phyloP scores from a whole-genome alignment of 371 early-diverging fungal genomes.

The Apophysomyces sp. region DNA sequence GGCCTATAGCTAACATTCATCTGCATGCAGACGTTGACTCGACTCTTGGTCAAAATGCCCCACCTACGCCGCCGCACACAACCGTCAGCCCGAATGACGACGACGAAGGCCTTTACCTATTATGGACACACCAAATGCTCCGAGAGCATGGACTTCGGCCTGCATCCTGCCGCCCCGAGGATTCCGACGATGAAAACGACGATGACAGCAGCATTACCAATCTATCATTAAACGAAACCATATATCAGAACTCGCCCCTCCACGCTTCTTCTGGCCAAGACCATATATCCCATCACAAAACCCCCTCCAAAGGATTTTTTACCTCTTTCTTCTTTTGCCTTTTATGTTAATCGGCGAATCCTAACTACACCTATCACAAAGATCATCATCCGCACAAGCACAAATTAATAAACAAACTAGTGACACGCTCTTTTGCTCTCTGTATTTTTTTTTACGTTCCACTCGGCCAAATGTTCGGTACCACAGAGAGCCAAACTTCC shows the following conservation, averaged over 20 bases:
- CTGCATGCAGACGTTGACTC: background rate
- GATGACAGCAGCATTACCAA: constrained; percentile 25
- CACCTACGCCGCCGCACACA: constrained; percentile 31
- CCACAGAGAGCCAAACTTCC: background rate
- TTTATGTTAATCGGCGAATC: background rate
- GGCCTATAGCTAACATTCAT: background rate
- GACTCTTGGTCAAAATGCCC: constrained; percentile 14
- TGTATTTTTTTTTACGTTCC: background rate
- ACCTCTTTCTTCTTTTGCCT: constrained; percentile 1
- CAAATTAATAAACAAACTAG: background rate
- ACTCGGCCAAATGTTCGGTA: background rate
- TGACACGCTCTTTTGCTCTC: background rate
- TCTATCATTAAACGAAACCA: background rate
- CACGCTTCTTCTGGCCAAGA: background rate
- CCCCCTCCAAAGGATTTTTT: background rate
- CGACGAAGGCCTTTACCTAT: constrained; percentile 30
- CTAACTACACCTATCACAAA: background rate
- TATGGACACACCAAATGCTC: constrained; percentile 35
- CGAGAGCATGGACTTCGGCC: constrained; percentile 25
- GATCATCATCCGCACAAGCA: background rate
- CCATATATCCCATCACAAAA: background rate
- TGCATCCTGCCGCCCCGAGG: constrained; percentile 9
- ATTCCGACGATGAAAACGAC: constrained; percentile 4
- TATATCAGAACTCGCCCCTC: background rate
- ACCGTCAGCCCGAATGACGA: constrained; percentile 31